Base-by-base conservation (phyloP, 2,329 filamentous ascomycete species). In the Colletotrichum simmondsii region DNA sequence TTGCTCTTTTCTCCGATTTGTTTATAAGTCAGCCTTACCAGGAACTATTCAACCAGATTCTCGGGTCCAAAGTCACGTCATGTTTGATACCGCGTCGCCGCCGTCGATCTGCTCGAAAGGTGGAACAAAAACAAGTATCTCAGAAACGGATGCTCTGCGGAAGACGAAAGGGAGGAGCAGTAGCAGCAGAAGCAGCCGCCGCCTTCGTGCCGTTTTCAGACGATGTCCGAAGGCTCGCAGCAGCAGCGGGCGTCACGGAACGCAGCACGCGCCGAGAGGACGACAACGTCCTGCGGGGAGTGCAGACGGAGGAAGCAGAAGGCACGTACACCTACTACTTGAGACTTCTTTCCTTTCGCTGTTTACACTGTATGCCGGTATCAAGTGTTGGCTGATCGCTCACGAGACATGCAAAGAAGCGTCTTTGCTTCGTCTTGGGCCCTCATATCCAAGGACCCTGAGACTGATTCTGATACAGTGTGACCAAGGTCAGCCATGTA, bases 281-380 rank as follows among this genome's bases (percentile, higher is more conserved):
- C 76, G 35, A 81, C 82, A 8, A 86, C 84, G 24, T 87, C 86
- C 24, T 89, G 87, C 76, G 83, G 83, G 4, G 87, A 89, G 75
- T 89, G 87, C 68, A 84, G 86, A 59, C 81, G 86, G 72, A 81
- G 87, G 71, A 88, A 88, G 76, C 86, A 88, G 80, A 88, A 85
- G 82, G 87, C 87, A 77, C 63, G 79, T 66, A 32, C 19, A 26
- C 19, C 8, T 4, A n/a, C 11, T 42, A 11, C 19, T 60, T 42
- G 22, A 30, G 57, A 14, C 28, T 60, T n/a, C 8, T 11, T 49
- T 49, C 19, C 8, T 49, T 49, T 49, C 7, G 19, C 16, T 19
- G 7, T 49, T 19, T 49, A 49, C 42, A n/a, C 8, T 10, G 42
- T 4, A 4, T 49, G 19, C 7, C 42, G 42, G 42, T 22, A 49